Percentiles rank a stretch among this genome's conserved stretches.
phyloP scores from a whole-genome alignment of 2,329 filamentous ascomycete genomes.

The Rutstroemia sp. region DNA sequence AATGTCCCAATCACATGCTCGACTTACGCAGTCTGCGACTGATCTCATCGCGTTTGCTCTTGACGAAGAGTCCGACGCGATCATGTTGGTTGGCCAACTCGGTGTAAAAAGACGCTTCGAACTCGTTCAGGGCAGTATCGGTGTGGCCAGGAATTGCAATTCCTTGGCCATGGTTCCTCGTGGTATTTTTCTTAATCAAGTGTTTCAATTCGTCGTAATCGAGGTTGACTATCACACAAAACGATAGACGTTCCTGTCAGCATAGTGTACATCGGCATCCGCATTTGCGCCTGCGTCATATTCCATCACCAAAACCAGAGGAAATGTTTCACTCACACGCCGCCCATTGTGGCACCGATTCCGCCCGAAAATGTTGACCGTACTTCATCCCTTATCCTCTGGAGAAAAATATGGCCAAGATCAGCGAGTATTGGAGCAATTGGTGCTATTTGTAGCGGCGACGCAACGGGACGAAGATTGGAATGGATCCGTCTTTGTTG shows the following conservation, averaged over 20 bases:
- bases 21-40: conserved; percentile 57
- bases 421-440: not conserved
- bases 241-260: conserved; percentile 6
- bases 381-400: conserved; percentile 55
- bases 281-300: conserved; percentile 4
- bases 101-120: conserved; percentile 64
- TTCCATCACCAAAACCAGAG: not conserved
- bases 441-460: not conserved
- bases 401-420: not conserved
- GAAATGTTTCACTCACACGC: conserved; percentile 45
- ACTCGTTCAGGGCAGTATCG: conserved; percentile 49
- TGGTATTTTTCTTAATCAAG: conserved; percentile 75
- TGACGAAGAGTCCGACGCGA: conserved; percentile 70
- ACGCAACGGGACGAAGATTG: not conserved
- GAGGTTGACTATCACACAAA: conserved; percentile 58
- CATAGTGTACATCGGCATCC: not conserved
- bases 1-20: not conserved
- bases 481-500: not conserved
- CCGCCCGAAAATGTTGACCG: conserved; percentile 63
- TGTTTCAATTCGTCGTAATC: conserved; percentile 85
- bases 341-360: conserved; percentile 77
- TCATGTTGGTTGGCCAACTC: conserved; percentile 70
- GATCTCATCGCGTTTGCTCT: conserved; percentile 74
- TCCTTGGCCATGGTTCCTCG: conserved; percentile 59
- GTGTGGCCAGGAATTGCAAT: conserved; percentile 68